Evolutionary conservation across 345 rosid species (phyloP).

Genomic region (Eucalyptus microcorys): DNA sequence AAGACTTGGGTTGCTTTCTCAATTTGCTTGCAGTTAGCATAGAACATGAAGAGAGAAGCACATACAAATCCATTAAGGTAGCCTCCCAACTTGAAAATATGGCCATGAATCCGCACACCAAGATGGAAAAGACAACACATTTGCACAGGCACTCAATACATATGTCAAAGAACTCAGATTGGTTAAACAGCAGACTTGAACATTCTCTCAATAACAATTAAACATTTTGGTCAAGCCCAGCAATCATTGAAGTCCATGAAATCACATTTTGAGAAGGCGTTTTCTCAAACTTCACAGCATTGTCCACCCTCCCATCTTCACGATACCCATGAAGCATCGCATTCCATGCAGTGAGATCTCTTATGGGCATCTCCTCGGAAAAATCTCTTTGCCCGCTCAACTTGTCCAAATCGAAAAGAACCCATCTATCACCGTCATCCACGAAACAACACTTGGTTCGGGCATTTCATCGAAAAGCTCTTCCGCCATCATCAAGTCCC

Average conservation of each 20-base stretch:
- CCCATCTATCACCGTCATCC: background rate
- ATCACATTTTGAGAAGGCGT: background rate
- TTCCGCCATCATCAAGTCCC: background rate
- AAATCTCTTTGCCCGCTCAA: background rate
- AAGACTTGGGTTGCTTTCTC: background rate
- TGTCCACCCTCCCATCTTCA: background rate
- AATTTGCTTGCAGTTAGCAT: background rate
- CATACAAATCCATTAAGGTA: background rate
- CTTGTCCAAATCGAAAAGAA: background rate
- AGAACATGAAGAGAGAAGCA: background rate
- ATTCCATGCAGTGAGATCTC: background rate
- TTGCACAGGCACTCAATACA: background rate
- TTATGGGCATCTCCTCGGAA: background rate
- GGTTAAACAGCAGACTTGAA: background rate
- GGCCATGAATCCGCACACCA: background rate
- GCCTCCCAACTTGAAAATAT: background rate
- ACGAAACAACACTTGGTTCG: background rate
- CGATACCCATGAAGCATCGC: background rate
- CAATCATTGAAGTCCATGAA: background rate
- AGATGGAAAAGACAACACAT: background rate
- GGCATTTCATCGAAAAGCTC: background rate
- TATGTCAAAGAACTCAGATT: background rate
- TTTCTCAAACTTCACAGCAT: background rate
- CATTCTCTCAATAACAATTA: background rate
- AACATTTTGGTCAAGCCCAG: background rate